A percentile compares a stretch with the other conserved stretches of the same genome.
Evolutionary conservation across 306 rosid genomes (phyloP).

Genomic region (Ochetophila trinervis): DNA sequence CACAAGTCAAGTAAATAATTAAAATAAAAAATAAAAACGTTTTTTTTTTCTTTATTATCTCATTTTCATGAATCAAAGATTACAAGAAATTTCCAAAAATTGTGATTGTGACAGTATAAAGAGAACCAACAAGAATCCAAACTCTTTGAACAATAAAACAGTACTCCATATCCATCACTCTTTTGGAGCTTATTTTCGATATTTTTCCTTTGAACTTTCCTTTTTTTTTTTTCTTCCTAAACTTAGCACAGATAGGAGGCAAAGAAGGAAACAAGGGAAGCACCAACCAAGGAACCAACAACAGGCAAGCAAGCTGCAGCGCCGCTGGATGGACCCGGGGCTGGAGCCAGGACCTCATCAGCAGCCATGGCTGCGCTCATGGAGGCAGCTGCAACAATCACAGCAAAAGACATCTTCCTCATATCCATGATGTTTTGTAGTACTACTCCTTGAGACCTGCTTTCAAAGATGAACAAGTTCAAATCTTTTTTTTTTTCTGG

Average conservation of each 20-base stretch:
- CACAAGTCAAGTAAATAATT: too few species aligned
- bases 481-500: neutral
- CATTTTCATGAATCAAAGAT: too few species aligned
- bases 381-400: constrained; percentile 41
- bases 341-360: constrained; percentile 24
- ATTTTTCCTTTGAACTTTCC: neutral
- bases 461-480: neutral
- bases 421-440: constrained; percentile 13
- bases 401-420: constrained; percentile 23
- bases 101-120: too few species aligned
- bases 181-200: neutral
- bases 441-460: neutral
- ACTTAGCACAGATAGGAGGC: constrained; percentile 38
- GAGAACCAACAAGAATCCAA: too few species aligned
- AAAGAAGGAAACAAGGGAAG: constrained; percentile 26
- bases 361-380: constrained; percentile 32
- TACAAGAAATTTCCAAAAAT: too few species aligned
- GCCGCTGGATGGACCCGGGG: constrained; percentile 33
- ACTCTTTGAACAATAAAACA: too few species aligned
- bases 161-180: neutral
- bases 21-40: too few species aligned
- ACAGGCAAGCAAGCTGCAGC: constrained; percentile 42
- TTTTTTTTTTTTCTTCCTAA: neutral
- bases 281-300: constrained; percentile 53
- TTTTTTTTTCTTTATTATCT: too few species aligned